Percentiles rank a stretch among this genome's conserved stretches.
Evolutionary conservation across 2,329 filamentous ascomycete genomes (phyloP).

Genomic region (Bipolaris zeicola): DNA sequence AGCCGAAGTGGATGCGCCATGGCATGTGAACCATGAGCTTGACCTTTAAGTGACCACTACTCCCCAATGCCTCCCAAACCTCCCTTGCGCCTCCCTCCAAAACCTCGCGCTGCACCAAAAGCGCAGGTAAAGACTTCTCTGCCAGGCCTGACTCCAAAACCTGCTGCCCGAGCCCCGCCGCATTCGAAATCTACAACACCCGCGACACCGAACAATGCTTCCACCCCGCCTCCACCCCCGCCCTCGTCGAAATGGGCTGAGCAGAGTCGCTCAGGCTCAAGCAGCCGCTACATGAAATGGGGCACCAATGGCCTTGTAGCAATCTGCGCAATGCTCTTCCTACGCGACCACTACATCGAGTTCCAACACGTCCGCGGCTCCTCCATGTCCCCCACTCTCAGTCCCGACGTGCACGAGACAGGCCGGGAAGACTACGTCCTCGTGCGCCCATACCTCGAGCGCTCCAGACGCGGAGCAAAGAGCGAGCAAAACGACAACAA

Average conservation of each 20-base stretch:
- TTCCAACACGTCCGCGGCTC: slow-evolving; percentile 47
- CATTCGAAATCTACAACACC: slow-evolving; percentile 4
- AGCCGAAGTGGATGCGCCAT: slow-evolving; percentile 9
- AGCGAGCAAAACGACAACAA: neutral
- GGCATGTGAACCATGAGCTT: neutral
- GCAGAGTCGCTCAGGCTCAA: slow-evolving; percentile 9
- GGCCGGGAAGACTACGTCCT: slow-evolving; percentile 48
- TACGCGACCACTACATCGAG: slow-evolving; percentile 51
- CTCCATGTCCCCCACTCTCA: slow-evolving; percentile 56
- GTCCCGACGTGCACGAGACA: slow-evolving; percentile 48
- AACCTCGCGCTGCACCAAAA: slow-evolving; percentile 7
- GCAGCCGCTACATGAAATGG: slow-evolving; percentile 18
- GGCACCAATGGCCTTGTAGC: slow-evolving; percentile 22
- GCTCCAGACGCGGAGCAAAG: neutral
- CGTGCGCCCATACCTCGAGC: slow-evolving; percentile 34
- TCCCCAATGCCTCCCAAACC: slow-evolving; percentile 35
- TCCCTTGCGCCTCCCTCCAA: slow-evolving; percentile 21
- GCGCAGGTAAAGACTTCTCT: slow-evolving; percentile 3
- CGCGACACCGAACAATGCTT: slow-evolving; percentile 2
- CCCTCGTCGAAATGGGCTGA: slow-evolving; percentile 14
- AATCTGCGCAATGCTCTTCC: slow-evolving; percentile 27
- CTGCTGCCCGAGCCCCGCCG: slow-evolving; percentile 6
- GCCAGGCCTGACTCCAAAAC: neutral
- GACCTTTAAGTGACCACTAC: neutral
- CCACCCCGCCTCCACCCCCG: slow-evolving; percentile 7